These are phyloP conservation scores for Dendrothele bispora DNA, from an alignment of 768 basidiomycete species.

Conservation along the genomic window DNA sequence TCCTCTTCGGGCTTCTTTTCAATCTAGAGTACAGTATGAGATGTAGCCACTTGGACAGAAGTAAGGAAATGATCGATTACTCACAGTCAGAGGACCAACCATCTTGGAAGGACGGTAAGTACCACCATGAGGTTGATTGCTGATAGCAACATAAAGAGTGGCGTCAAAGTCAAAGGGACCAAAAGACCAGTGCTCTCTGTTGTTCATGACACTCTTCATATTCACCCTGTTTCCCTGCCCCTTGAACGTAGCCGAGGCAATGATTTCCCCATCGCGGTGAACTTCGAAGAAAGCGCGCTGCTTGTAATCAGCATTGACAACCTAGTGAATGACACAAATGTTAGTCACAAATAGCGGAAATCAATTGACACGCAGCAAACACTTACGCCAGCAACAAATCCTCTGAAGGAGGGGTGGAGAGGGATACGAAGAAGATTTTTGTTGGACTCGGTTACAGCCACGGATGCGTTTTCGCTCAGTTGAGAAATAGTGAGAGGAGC, in stretches of 20 bases:
- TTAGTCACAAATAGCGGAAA: not conserved
- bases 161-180: constrained; percentile 1
- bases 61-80: too few relatives aligned
- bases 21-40: too few relatives aligned
- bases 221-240: not conserved
- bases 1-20: too few relatives aligned
- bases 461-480: too few relatives aligned
- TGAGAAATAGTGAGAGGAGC: too few relatives aligned
- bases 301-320: not conserved
- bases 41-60: too few relatives aligned
- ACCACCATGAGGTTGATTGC: not conserved
- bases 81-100: constrained; percentile 2
- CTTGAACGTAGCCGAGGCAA: not conserved
- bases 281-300: not conserved
- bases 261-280: not conserved
- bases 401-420: not conserved
- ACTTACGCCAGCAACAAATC: not conserved
- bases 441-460: too few relatives aligned
- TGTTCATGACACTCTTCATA: constrained; percentile 1
- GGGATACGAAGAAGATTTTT: too few relatives aligned
- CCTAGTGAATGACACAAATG: not conserved
- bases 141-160: not conserved
- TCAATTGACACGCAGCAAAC: not conserved
- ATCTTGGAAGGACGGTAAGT: not conserved
- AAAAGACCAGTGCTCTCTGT: constrained; percentile 1